phyloP scores from a whole-genome alignment of 2,329 filamentous ascomycete species.

The Didymella exigua region DNA sequence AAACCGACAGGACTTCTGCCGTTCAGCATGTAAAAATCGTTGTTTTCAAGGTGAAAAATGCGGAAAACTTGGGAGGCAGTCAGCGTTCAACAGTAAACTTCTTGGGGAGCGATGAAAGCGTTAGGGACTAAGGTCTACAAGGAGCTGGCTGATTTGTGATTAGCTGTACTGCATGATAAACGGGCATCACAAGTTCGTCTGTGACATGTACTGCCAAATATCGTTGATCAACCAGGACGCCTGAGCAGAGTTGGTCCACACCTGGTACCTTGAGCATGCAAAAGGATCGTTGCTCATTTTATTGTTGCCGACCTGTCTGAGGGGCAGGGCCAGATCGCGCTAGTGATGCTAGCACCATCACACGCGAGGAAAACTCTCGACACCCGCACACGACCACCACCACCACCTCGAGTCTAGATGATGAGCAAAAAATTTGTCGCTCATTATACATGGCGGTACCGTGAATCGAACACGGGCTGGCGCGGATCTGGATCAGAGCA shows the following conservation, averaged over 20 bases:
- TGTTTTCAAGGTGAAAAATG: not conserved
- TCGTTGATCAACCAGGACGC: no score
- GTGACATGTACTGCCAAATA: no score
- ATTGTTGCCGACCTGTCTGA: no score
- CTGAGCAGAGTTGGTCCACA: no score
- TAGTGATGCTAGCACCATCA: no score
- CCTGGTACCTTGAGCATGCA: no score
- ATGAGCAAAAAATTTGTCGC: conserved; percentile 11
- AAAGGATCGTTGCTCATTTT: no score
- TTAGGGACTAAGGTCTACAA: not conserved
- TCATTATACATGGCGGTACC: conserved; percentile 25
- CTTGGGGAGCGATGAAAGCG: not conserved
- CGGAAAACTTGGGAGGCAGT: not conserved
- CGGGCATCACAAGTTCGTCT: no score
- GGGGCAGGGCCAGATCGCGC: no score
- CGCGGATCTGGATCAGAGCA: conserved; percentile 41
- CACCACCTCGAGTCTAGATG: not conserved
- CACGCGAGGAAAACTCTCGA: not conserved
- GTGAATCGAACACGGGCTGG: conserved; percentile 47
- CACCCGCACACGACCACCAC: no score
- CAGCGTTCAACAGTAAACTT: not conserved
- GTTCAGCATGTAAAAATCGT: no score
- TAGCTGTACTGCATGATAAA: no score
- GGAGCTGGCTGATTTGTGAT: not conserved
- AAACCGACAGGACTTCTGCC: not conserved